Evolutionary conservation across 768 basidiomycete genomes (phyloP).

Genomic region (Cystofilobasidium macerans): DNA sequence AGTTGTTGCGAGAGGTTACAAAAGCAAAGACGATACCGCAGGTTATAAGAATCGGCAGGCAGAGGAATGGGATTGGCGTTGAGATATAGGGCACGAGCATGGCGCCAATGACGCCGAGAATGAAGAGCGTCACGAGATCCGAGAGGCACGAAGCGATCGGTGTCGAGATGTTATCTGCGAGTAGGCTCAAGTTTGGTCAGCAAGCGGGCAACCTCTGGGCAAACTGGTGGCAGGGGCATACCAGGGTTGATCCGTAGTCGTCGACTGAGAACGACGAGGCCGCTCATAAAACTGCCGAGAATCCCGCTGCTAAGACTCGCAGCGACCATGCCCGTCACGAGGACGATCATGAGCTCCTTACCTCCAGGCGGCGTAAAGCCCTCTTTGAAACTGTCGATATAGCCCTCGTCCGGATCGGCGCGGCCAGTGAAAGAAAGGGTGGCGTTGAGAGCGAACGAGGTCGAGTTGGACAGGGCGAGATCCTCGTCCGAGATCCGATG

Average conservation of each 20-base stretch:
- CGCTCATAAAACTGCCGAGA: slow-evolving; percentile 87
- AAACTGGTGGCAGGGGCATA: too few relatives aligned
- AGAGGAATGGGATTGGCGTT: slow-evolving; percentile 5
- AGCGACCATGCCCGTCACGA: slow-evolving; percentile 55
- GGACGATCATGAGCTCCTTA: slow-evolving; percentile 40
- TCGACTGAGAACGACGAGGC: slow-evolving; percentile 66
- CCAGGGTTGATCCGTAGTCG: slow-evolving; percentile 73
- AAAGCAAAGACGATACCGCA: slow-evolving; percentile 47
- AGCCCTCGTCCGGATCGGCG: slow-evolving; percentile 22
- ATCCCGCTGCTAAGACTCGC: slow-evolving; percentile 55
- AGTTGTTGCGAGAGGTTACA: slow-evolving; percentile 53
- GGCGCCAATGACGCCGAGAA: slow-evolving; percentile 50
- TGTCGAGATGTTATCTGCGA: slow-evolving; percentile 82
- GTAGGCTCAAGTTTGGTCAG: not conserved
- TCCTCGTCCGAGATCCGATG: slow-evolving; percentile 34
- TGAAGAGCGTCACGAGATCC: slow-evolving; percentile 76
- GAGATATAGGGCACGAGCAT: slow-evolving; percentile 29
- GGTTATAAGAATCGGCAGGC: slow-evolving; percentile 39
- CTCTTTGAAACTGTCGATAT: slow-evolving; percentile 28
- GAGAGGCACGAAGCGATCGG: slow-evolving; percentile 87
- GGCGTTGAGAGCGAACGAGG: not conserved
- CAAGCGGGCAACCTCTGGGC: too few relatives aligned
- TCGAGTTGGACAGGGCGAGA: slow-evolving; percentile 23
- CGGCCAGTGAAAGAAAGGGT: slow-evolving; percentile 13
- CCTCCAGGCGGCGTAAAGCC: slow-evolving; percentile 39